These are phyloP conservation scores for Skeletonema grethae DNA, from an alignment of 108 stramenopile genomes.

Conservation along the genomic window DNA sequence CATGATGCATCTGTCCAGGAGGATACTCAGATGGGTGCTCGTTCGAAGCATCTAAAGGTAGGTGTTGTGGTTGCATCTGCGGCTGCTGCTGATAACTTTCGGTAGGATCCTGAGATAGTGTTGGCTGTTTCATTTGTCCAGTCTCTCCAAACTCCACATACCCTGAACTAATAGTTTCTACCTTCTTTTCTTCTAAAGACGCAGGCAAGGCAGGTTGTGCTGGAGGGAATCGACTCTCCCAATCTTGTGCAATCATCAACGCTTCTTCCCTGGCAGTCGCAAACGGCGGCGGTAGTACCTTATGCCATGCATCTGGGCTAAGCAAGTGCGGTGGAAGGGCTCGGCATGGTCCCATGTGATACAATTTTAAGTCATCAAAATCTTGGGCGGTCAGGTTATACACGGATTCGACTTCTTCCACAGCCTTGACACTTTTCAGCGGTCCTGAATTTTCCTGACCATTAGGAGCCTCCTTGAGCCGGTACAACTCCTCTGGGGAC, in stretches of 20 bases:
- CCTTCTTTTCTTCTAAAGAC: slow-evolving; percentile 11
- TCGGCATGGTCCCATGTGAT: slow-evolving; percentile 86
- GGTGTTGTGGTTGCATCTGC: slow-evolving; percentile 19
- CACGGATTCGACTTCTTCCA: slow-evolving; percentile 81
- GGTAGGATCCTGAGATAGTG: background rate
- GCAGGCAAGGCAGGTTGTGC: slow-evolving; percentile 16
- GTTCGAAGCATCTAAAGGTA: background rate
- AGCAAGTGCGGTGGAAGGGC: slow-evolving; percentile 83
- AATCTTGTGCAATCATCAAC: slow-evolving; percentile 65
- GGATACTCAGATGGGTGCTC: background rate
- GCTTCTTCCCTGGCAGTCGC: slow-evolving; percentile 70
- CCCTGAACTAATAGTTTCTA: slow-evolving; percentile 27
- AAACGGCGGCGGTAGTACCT: slow-evolving; percentile 84
- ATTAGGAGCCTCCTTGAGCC: slow-evolving; percentile 28
- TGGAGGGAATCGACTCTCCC: slow-evolving; percentile 27
- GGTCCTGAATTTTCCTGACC: slow-evolving; percentile 42
- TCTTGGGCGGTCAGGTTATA: slow-evolving; percentile 84
- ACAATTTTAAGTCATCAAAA: slow-evolving; percentile 86
- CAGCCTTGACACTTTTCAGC: slow-evolving; percentile 64
- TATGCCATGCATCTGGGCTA: slow-evolving; percentile 81
- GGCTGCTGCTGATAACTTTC: background rate
- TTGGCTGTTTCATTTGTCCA: slow-evolving; percentile 8
- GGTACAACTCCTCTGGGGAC: slow-evolving; percentile 81
- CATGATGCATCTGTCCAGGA: slow-evolving; percentile 18
- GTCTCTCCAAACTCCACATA: slow-evolving; percentile 43